Conservation (phyloP, 2,329 filamentous ascomycete genomes). For the Botrytis tulipae region DNA sequence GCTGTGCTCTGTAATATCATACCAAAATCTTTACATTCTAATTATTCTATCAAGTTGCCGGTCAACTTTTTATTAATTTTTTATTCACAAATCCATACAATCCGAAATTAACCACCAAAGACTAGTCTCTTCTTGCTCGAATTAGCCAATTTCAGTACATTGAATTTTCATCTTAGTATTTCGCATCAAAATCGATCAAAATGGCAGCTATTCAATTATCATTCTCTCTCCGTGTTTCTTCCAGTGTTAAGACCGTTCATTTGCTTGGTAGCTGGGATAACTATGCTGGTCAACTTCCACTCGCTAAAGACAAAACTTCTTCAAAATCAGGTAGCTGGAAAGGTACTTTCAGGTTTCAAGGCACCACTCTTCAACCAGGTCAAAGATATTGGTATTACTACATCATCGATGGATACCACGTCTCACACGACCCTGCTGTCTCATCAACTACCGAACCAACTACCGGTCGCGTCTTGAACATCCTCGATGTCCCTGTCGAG, state of each 20-base stretch:
- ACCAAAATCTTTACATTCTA: conserved; percentile 38
- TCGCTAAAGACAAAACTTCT: conserved; percentile 80
- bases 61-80: conserved; percentile 55
- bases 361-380: conserved; percentile 78
- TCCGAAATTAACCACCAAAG: conserved; percentile 23
- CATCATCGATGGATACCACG: conserved; percentile 98
- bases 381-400: conserved; percentile 99
- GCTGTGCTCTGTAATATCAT: conserved; percentile 52
- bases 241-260: conserved; percentile 96
- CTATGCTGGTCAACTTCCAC: conserved; percentile 90
- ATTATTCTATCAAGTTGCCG: conserved; percentile 45
- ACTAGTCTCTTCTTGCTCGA: conserved; percentile 44
- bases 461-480: conserved; percentile 94
- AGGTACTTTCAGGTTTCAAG: conserved; percentile 94
- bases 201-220: conserved; percentile 94
- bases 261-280: conserved; percentile 98
- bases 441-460: conserved; percentile 90
- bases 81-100: conserved; percentile 47
- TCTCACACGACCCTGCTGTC: conserved; percentile 92
- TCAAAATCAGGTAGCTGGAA: conserved; percentile 91
- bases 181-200: conserved; percentile 47
- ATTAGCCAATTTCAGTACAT: conserved; percentile 35
- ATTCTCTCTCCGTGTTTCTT: conserved; percentile 93
- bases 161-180: conserved; percentile 34
- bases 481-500: conserved; percentile 78